Evolutionary conservation across 768 basidiomycete species (phyloP).

Genomic region (Tricholoma furcatifolium): DNA sequence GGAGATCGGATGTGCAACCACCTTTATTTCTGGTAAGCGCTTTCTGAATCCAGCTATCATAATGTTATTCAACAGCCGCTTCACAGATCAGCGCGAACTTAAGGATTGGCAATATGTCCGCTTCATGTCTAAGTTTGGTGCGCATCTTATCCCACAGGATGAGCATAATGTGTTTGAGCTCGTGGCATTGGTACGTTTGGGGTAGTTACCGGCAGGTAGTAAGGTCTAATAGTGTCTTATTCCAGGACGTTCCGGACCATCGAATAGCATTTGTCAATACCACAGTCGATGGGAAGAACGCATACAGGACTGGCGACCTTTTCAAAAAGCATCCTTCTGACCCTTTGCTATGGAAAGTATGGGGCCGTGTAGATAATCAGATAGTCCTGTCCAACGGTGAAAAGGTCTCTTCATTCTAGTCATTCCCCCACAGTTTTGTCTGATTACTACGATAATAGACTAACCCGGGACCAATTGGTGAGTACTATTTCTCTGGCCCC

Average conservation of each 20-base stretch:
- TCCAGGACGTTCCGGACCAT: conserved; percentile 5
- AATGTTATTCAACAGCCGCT: background rate
- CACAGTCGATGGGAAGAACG: conserved; percentile 33
- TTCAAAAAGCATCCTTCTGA: conserved; percentile 40
- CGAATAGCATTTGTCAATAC: conserved; percentile 24
- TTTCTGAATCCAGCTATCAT: background rate
- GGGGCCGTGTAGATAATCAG: conserved; percentile 39
- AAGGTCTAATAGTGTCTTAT: background rate
- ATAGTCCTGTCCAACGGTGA: conserved; percentile 43
- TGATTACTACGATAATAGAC: conserved; percentile 4
- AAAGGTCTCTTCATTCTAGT: conserved; percentile 26
- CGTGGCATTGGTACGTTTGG: conserved; percentile 5
- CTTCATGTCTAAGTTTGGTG: conserved; percentile 4
- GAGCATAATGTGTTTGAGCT: conserved; percentile 4
- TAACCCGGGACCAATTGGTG: conserved; percentile 10
- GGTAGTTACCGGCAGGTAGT: background rate
- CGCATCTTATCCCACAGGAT: conserved; percentile 6
- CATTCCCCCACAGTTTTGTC: background rate
- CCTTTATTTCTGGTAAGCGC: background rate
- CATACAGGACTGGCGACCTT: conserved; percentile 39
- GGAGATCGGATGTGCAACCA: background rate
- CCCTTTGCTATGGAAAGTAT: conserved; percentile 32
- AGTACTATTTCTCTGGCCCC: too few relatives aligned
- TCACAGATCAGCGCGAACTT: background rate
- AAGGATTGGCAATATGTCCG: conserved; percentile 11